A percentile compares a stretch with the other conserved stretches of the same genome.
Evolutionary conservation across 1,139 yeast genomes (phyloP).

Genomic region (Blastobotrys elegans): DNA sequence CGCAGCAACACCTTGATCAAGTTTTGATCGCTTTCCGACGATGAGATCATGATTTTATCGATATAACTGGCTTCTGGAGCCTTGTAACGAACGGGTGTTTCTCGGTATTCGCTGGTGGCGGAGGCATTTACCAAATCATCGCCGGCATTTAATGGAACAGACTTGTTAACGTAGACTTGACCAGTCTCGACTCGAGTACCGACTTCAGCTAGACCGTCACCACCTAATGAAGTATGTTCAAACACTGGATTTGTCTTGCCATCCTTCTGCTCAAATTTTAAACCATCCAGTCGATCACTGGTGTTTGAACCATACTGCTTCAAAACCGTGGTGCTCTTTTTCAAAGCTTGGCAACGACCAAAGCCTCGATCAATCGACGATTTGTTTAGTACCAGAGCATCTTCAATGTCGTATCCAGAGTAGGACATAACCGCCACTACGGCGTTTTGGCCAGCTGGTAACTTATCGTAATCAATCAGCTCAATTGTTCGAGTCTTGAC

Average conservation of each 20-base stretch:
- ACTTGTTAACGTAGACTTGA: conserved; percentile 88
- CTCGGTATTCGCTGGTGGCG: conserved; percentile 58
- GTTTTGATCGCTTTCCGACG: conserved; percentile 92
- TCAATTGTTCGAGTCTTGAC: conserved; percentile 97
- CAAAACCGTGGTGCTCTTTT: conserved; percentile 83
- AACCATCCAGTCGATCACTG: conserved; percentile 85
- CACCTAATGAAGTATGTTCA: conserved; percentile 82
- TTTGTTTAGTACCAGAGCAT: conserved; percentile 91
- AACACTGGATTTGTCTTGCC: conserved; percentile 50
- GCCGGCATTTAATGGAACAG: conserved; percentile 82
- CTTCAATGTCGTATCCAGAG: conserved; percentile 99
- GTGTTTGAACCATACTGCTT: conserved; percentile 93
- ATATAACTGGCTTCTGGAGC: conserved; percentile 95
- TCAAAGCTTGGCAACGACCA: conserved; percentile 96
- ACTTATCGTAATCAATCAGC: conserved; percentile 86
- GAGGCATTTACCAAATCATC: conserved; percentile 56
- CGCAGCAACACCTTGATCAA: conserved; percentile 84
- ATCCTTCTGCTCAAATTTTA: conserved; percentile 67
- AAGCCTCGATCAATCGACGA: conserved; percentile 94
- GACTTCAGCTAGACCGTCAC: conserved; percentile 96
- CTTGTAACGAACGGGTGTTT: conserved; percentile 84
- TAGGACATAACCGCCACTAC: conserved; percentile 99
- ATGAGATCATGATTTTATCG: conserved; percentile 97
- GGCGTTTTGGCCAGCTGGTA: conserved; percentile 99
- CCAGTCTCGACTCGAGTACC: conserved; percentile 90